Evolutionary conservation across 805 yeast species (phyloP).

Genomic region (Monosporozyma unispora): DNA sequence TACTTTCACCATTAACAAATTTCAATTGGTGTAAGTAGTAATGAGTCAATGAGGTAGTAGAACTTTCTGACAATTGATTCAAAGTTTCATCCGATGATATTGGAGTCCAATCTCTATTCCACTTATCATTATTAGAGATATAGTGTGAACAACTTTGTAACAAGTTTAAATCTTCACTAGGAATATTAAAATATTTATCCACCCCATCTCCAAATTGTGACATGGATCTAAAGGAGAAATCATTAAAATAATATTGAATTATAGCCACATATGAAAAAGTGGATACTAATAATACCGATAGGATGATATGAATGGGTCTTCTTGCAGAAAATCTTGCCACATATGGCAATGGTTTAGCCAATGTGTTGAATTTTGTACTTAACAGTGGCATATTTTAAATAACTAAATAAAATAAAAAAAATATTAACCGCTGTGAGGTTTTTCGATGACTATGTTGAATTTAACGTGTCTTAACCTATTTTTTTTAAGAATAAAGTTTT

Average conservation of each 20-base stretch:
- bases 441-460: background rate
- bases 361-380: constrained; percentile 24
- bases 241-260: constrained; percentile 52
- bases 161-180: background rate
- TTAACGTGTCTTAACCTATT: background rate
- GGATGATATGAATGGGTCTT: constrained; percentile 80
- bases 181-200: background rate
- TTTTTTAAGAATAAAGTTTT: too few relatives aligned
- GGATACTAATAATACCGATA: constrained; percentile 62
- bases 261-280: constrained; percentile 72
- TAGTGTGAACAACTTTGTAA: background rate
- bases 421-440: background rate
- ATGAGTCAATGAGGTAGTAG: constrained; percentile 15
- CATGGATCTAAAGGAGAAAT: constrained; percentile 23
- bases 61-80: constrained; percentile 2
- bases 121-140: background rate
- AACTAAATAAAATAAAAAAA: background rate
- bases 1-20: constrained; percentile 15
- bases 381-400: constrained; percentile 17
- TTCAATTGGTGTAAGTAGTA: constrained; percentile 25
- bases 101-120: constrained; percentile 12
- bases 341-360: constrained; percentile 37
- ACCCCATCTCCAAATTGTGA: background rate
- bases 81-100: constrained; percentile 15
- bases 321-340: constrained; percentile 51